Evolutionary conservation across 805 yeast species (phyloP), one percentile per base, ranked within the genome.

Genomic region (Schizosaccharomyces pombe): DNA sequence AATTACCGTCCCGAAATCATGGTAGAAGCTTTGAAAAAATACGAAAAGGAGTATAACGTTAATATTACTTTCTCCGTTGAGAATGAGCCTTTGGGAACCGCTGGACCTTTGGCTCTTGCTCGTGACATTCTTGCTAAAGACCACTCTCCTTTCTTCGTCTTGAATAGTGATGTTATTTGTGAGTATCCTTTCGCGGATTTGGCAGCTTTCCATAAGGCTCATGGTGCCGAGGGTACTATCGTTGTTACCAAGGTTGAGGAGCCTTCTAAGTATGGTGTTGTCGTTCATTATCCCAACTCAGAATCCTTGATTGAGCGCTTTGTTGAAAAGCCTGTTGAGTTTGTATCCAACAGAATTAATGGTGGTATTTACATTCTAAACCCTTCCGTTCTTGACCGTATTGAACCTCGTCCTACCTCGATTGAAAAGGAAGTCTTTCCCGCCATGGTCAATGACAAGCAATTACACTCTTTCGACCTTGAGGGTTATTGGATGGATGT

Each of bases 401-500:
- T 91, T 67, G 97, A 91, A 67, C 77, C 89, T 78, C 86, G 87
- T 71, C 99, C 99, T 70, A 91, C 99, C 62, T 89, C 97, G 54
- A 91, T 91, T 64, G 99, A 91, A 77, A 87, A 87, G 81, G 99
- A 91, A 77, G 87, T 96, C 62, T 91, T 91, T 95, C 99, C 99
- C 65, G 72, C 75, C 64, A 78, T 91, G 64, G 96, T 93, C 61
- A 93, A 84, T 72, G 73, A 81, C 67, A 86, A 82, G 67, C 76
- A 81, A 58, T 77, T 91, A 65, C 91, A 80, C 77, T 87, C 97
- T 55, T 91, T 84, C 66, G 99, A 91, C 71, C 79, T 91, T 67
- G 96, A 91, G 75, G 97, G 98, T 61, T 91, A 80, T 84, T 91
- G 99, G 99, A 91, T 91, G 98, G 99, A 91, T 71, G 96, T 91